Conservation (phyloP, 805 yeast species). For the Starmerella riodocensis region DNA sequence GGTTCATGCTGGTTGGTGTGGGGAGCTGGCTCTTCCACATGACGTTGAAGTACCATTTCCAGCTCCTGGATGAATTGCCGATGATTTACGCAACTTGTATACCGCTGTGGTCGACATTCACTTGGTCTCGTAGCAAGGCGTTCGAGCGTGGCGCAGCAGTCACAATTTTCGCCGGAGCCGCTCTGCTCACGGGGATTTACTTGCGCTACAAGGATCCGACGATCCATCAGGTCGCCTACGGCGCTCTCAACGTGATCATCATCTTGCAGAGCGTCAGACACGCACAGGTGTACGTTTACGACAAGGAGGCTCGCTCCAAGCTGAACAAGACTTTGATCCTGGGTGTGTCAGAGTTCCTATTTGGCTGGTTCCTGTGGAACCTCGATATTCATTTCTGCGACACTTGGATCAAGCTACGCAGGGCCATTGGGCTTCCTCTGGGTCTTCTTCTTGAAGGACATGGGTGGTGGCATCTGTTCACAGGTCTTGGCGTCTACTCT, state of each 20-base stretch:
- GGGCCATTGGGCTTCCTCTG: slow-evolving; percentile 63
- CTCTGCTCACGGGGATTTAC: slow-evolving; percentile 55
- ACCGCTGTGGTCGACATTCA: slow-evolving; percentile 75
- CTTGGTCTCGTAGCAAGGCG: slow-evolving; percentile 37
- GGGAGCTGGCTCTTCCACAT: slow-evolving; percentile 95
- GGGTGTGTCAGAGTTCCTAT: slow-evolving; percentile 50
- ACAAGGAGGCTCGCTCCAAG: slow-evolving; percentile 34
- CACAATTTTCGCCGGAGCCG: slow-evolving; percentile 41
- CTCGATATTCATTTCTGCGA: slow-evolving; percentile 70
- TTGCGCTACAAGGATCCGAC: slow-evolving; percentile 67
- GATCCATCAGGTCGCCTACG: slow-evolving; percentile 80
- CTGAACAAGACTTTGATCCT: slow-evolving; percentile 42
- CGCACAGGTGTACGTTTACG: slow-evolving; percentile 41
- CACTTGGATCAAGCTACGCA: slow-evolving; percentile 43
- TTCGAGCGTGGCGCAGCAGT: slow-evolving; percentile 36
- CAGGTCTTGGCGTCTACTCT: slow-evolving; percentile 73
- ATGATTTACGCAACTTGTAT: slow-evolving; percentile 97
- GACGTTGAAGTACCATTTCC: slow-evolving; percentile 83
- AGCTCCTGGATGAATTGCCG: slow-evolving; percentile 86
- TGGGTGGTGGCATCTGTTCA: slow-evolving; percentile 84
- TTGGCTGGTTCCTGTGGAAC: slow-evolving; percentile 81
- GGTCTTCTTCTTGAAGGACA: slow-evolving; percentile 84
- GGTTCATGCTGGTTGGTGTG: slow-evolving; percentile 78
- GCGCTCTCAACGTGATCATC: slow-evolving; percentile 57
- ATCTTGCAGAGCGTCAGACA: slow-evolving; percentile 46